phyloP scores from a whole-genome alignment of 2,329 filamentous ascomycete species.

The Fusarium sp. region DNA sequence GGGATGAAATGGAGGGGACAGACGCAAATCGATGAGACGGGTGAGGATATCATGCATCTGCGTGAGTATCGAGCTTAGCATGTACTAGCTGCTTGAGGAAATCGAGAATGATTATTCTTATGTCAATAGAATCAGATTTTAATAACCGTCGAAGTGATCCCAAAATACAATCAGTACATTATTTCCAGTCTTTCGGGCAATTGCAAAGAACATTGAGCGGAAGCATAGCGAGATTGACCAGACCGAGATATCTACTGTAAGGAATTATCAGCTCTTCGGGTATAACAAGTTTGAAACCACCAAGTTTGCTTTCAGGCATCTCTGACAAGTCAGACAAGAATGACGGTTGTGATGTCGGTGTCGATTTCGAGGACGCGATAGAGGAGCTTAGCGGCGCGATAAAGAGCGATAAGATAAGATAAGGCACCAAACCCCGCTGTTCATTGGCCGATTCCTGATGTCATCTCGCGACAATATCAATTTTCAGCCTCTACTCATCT shows the following conservation, averaged over 20 bases:
- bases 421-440: background rate
- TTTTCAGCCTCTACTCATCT: conserved; percentile 9
- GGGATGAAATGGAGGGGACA: background rate
- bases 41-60: background rate
- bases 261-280: accelerated
- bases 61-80: background rate
- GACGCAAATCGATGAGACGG: background rate
- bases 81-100: accelerated
- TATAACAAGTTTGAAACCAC: background rate
- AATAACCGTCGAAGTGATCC: too few relatives aligned
- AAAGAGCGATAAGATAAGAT: conserved; percentile 14
- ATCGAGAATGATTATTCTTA: accelerated
- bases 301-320: too few relatives aligned
- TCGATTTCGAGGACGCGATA: background rate
- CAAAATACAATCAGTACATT: background rate
- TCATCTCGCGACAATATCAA: conserved; percentile 11
- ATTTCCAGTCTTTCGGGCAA: background rate
- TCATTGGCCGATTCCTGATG: background rate
- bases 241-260: too few relatives aligned
- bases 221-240: background rate
- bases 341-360: background rate
- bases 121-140: background rate
- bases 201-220: too few relatives aligned
- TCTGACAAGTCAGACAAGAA: background rate
- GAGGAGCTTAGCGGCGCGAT: background rate